Evolutionary conservation across 306 rosid genomes (phyloP), one percentile per base, ranked within the genome.

Genomic region (Chamaecrista fasciculata): DNA sequence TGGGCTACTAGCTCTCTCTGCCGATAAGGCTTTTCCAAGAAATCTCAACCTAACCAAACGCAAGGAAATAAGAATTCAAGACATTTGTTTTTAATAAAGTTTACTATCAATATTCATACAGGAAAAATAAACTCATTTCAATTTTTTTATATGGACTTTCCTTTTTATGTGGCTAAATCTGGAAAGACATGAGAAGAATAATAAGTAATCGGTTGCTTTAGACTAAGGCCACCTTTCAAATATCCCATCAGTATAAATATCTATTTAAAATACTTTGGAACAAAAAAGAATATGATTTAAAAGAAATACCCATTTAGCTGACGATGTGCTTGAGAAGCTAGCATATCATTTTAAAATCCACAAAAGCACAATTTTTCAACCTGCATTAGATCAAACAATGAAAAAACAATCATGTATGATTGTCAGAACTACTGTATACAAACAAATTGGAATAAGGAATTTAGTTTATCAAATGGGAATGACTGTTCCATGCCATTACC

Each of bases 1-100:
- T 70, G 76, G 76, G 74, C 79, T 86, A 64, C 70, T 62, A 43
- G 91, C 94, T 74, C 83, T 89, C 80, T 87, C 96, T 42, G 76
- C 96, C n/a, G 81, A 80, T 68, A 91, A 85, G 33, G 89, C 88
- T 79, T 89, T 91, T 49, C 94, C 91, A 57, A 89, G 94, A 85
- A 89, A 85, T 77, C 88, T 91, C 84, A 89, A 73, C 87, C 97
- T 91, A 69, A 71, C 43, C 48, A 65, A 67, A 57, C 75, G 66
- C 57, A 76, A 73, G 47, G 39, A 66, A 66, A 66, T 24, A 67
- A 69, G 25, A 49, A 66, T 18, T 18, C 66, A 77, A 66, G 46
- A 37, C 20, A 48, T 72, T 46, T 40, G 63, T 47, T 37, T 53
- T 24, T 15, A 52, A 37, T 8, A 23, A 52, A 19, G n/a, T 14